phyloP scores from a whole-genome alignment of 306 rosid genomes.

The Sphenostylis stenocarpa region DNA sequence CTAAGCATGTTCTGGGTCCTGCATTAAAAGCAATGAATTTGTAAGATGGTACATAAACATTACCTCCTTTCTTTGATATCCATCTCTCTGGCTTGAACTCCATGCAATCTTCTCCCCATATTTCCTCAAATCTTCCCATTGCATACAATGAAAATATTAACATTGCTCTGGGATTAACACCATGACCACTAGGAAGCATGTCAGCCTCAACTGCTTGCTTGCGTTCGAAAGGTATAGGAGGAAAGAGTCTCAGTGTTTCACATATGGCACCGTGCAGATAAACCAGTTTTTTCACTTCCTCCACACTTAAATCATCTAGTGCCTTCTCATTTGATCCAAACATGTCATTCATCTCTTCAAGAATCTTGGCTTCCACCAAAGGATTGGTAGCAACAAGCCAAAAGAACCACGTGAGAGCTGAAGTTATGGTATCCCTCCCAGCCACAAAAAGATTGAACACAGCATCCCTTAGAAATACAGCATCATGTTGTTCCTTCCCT shows the following conservation, averaged over 20 bases:
- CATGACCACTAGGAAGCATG: slow-evolving; percentile 56
- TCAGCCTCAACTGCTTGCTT: slow-evolving; percentile 34
- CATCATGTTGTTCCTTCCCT: background rate
- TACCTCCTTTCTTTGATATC: slow-evolving; percentile 40
- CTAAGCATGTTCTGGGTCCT: slow-evolving; percentile 59
- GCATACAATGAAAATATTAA: slow-evolving; percentile 40
- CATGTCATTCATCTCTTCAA: slow-evolving; percentile 38
- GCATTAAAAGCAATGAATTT: slow-evolving; percentile 53
- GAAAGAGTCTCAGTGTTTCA: slow-evolving; percentile 56
- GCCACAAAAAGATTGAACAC: slow-evolving; percentile 43
- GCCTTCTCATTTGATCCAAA: background rate
- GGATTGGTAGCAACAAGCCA: slow-evolving; percentile 54
- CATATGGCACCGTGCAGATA: slow-evolving; percentile 60
- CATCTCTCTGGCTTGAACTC: slow-evolving; percentile 74
- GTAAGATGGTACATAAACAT: slow-evolving; percentile 46
- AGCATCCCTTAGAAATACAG: slow-evolving; percentile 50
- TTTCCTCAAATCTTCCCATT: slow-evolving; percentile 52
- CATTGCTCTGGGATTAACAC: background rate
- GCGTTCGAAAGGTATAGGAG: slow-evolving; percentile 47
- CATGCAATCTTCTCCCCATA: slow-evolving; percentile 55
- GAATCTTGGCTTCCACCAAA: slow-evolving; percentile 40
- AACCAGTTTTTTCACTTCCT: slow-evolving; percentile 42
- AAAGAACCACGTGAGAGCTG: slow-evolving; percentile 54
- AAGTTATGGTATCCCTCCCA: slow-evolving; percentile 44
- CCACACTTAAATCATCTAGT: background rate